Conservation (phyloP, 1,139 yeast species). For the Ogataea hybrid region DNA sequence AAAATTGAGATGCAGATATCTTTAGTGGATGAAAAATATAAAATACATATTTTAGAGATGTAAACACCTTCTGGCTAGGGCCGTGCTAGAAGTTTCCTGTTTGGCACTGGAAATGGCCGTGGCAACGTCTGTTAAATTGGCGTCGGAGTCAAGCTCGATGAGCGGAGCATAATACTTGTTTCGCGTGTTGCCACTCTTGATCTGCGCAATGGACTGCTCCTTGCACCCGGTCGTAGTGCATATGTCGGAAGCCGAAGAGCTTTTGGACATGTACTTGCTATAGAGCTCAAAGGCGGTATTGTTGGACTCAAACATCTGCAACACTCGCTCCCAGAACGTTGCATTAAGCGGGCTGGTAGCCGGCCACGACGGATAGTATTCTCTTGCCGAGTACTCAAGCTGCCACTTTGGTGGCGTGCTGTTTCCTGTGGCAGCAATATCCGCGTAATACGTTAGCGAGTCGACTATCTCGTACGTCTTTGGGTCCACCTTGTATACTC, state of each 20-base stretch:
- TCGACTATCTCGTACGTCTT: background rate
- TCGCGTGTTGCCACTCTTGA: constrained; percentile 2
- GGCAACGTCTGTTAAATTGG: background rate
- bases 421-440: background rate
- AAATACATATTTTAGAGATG: background rate
- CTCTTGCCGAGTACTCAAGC: constrained; percentile 2
- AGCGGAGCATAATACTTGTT: constrained; percentile 2
- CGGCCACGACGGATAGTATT: constrained; percentile 1
- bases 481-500: constrained; percentile 4
- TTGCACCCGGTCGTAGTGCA: constrained; percentile 2
- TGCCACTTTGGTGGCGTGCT: background rate
- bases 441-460: constrained; percentile 2
- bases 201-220: constrained; percentile 1
- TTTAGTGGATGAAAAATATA: background rate
- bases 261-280: constrained; percentile 1
- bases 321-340: constrained; percentile 1
- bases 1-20: too few relatives aligned
- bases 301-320: background rate
- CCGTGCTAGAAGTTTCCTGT: background rate
- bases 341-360: background rate
- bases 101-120: background rate
- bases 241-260: background rate
- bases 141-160: background rate
- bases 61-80: background rate
- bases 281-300: constrained; percentile 3